A percentile compares a stretch with the other conserved stretches of the same genome.
These are phyloP conservation scores for Artomyces pyxidatus DNA, from an alignment of 768 basidiomycete species.

Conservation along the genomic window DNA sequence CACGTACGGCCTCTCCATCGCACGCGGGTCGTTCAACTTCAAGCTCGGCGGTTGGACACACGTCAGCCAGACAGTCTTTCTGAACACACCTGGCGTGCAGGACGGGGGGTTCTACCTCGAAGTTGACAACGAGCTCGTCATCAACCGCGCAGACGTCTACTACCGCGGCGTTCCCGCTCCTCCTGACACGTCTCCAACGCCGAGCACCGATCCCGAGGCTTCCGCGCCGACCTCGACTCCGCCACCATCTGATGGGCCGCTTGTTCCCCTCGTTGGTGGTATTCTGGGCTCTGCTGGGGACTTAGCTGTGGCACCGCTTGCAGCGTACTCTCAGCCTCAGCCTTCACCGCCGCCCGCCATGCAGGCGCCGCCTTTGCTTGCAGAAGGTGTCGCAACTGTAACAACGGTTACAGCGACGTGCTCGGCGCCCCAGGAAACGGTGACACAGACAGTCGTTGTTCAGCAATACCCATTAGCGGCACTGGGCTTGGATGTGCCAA, in stretches of 20 bases:
- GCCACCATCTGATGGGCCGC: not conserved
- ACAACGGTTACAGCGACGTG: not conserved
- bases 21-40: constrained; percentile 63
- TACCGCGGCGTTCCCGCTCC: constrained; percentile 38
- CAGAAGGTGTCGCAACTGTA: not conserved
- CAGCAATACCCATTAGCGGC: no score
- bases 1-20: constrained; percentile 67
- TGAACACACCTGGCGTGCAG: constrained; percentile 68
- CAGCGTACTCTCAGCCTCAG: not conserved
- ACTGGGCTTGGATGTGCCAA: no score
- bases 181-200: constrained; percentile 12
- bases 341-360: not conserved
- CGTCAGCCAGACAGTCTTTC: constrained; percentile 55
- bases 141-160: constrained; percentile 49
- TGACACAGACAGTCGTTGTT: not conserved
- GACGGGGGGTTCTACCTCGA: constrained; percentile 59
- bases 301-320: not conserved
- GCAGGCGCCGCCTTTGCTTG: no score
- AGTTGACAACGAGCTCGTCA: constrained; percentile 50
- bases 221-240: not conserved
- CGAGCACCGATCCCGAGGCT: not conserved
- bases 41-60: constrained; percentile 60
- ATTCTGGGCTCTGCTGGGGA: not conserved
- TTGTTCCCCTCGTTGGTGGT: not conserved
- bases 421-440: not conserved